Percentiles rank a stretch among this genome's conserved stretches.
phyloP scores from a whole-genome alignment of 768 basidiomycete species.

The Lentinula aciculospora region DNA sequence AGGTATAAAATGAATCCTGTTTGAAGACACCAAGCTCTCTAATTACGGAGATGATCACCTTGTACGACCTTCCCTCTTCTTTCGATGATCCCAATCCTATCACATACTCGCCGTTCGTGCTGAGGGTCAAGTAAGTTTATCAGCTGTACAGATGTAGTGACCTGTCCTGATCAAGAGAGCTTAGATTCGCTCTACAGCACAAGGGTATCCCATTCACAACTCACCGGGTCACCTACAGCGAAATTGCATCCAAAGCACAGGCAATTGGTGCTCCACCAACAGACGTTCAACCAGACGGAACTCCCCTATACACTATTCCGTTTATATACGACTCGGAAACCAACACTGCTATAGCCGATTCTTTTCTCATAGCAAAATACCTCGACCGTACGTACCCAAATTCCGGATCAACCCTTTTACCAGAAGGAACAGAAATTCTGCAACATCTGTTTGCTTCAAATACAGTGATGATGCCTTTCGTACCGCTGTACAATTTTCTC shows the following conservation, averaged over 20 bases:
- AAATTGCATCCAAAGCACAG: slow-evolving; percentile 25
- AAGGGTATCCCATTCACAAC: slow-evolving; percentile 27
- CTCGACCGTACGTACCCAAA: slow-evolving; percentile 37
- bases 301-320: slow-evolving; percentile 32
- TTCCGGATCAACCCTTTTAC: slow-evolving; percentile 24
- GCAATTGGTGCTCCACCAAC: slow-evolving; percentile 26
- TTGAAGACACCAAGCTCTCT: too few relatives aligned
- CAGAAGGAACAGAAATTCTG: slow-evolving; percentile 24
- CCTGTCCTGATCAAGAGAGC: neutral
- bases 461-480: neutral
- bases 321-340: slow-evolving; percentile 37
- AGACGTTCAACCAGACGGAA: slow-evolving; percentile 18
- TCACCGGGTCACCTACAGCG: slow-evolving; percentile 35
- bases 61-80: neutral
- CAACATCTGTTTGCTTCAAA: slow-evolving; percentile 21
- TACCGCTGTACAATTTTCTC: neutral
- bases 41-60: neutral
- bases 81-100: neutral
- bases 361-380: slow-evolving; percentile 34
- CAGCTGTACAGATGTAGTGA: too few relatives aligned
- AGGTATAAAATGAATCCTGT: too few relatives aligned
- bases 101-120: neutral
- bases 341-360: slow-evolving; percentile 26
- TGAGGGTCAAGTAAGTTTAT: neutral
- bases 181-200: slow-evolving; percentile 14